Conservation (phyloP, 768 basidiomycete genomes). For the Heimioporus sp. region DNA sequence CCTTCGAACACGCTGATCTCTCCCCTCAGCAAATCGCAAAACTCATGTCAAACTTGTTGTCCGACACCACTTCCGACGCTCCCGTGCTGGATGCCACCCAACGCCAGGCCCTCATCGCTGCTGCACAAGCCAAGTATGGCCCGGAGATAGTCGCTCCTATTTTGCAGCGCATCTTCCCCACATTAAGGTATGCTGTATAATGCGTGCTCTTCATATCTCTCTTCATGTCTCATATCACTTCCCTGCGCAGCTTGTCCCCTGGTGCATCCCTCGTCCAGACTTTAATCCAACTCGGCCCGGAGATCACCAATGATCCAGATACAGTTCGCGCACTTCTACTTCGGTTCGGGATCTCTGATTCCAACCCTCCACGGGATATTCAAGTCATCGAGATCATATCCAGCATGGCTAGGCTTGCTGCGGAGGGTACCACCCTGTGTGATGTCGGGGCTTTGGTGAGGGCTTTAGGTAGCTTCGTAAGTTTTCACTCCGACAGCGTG, state of each 20-base stretch:
- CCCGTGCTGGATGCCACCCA: conserved; percentile 72
- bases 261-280: conserved; percentile 72
- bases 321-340: conserved; percentile 64
- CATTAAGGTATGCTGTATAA: conserved; percentile 54
- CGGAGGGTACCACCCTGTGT: conserved; percentile 69
- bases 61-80: conserved; percentile 63
- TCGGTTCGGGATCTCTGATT: conserved; percentile 74
- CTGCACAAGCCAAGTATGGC: conserved; percentile 79
- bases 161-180: conserved; percentile 70
- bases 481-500: conserved; percentile 29
- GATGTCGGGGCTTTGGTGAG: conserved; percentile 75
- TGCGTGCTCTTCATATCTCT: conserved; percentile 9
- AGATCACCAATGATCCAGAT: conserved; percentile 74
- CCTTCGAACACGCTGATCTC: conserved; percentile 80
- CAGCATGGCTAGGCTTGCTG: conserved; percentile 62
- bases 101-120: conserved; percentile 70
- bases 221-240: conserved; percentile 11
- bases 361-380: conserved; percentile 65
- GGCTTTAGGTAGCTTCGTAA: conserved; percentile 71
- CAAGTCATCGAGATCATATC: conserved; percentile 73
- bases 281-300: conserved; percentile 74
- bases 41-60: conserved; percentile 78
- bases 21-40: conserved; percentile 72
- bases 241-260: conserved; percentile 52
- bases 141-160: conserved; percentile 73